Evolutionary conservation across 164 flowering plant species (phyloP).

Genomic region (Amborella trichopoda): DNA sequence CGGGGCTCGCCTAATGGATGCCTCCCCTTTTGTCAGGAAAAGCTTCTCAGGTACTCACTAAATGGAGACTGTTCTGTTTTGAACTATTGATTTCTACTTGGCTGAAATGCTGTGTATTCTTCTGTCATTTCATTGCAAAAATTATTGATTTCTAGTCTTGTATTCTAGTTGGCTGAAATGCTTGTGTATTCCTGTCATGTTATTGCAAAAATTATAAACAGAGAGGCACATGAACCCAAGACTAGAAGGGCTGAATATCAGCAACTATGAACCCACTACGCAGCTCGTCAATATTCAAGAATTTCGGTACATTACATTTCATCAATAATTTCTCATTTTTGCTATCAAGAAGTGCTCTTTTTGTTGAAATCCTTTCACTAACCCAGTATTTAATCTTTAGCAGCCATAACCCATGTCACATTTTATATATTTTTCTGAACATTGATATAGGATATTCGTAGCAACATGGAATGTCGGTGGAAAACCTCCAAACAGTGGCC

Average conservation of each 20-base stretch:
- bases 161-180: no score
- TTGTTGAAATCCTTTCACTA: not conserved
- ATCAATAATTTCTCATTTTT: not conserved
- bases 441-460: constrained; percentile 48
- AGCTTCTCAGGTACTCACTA: no score
- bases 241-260: constrained; percentile 48
- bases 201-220: no score
- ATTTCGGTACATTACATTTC: constrained; percentile 28
- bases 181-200: no score
- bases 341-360: not conserved
- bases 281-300: constrained; percentile 33
- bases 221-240: constrained; percentile 41
- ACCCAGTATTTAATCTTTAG: not conserved
- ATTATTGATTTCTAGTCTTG: no score
- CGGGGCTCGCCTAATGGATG: no score
- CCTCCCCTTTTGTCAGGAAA: no score
- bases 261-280: constrained; percentile 36
- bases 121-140: no score
- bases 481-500: constrained; percentile 42
- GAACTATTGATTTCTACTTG: no score
- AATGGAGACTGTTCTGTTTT: no score
- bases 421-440: not conserved
- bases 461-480: constrained; percentile 99
- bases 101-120: no score
- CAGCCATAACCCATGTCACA: not conserved